Base-by-base conservation (phyloP, 768 basidiomycete genomes). In the Pisolithus tinctorius region DNA sequence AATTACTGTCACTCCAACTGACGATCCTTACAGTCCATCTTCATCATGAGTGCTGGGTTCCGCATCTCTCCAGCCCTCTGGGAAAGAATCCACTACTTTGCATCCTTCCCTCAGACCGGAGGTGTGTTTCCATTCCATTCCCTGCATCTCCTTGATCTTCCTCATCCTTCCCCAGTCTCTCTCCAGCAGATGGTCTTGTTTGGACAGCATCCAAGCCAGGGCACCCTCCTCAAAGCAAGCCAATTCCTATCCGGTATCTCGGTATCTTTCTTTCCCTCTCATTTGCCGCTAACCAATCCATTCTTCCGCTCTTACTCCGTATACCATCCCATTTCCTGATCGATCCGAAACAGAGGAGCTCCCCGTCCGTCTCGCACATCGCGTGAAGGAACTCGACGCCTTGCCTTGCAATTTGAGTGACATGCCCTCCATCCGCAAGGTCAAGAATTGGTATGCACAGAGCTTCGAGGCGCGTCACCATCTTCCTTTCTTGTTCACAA, bases 391-490 rank as follows among this genome's bases (percentile, higher is more conserved):
- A 69, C 81, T 99, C 27, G 93, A 97, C 58, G 83, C 89, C 58
- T 78, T 99, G 4, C 96, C 96, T 0, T 89, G 97, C 69, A 87
- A 90, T 50, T 77, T 99, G 47, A 85, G 84, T 60, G 80, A 80
- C 43, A 96, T 96, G 95, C 83, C 86, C 0, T 88, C 87, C 37
- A 97, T 99, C 57, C 81, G 83, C 52, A 93, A 89, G 64, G 90
- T 99, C 53, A 94, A 93, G 73, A 86, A 95, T 62, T 99, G 96
- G 96, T 99, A 99, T 68, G 95, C 95, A 0, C 92, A 98, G 73
- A 92, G 89, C 14, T 98, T 99, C 67, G 90, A 98, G 80, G 95
- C 94, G 48, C 47, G 83, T 71, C 30, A 49, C 23, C 30, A 49
- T 20, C 47, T 44, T 47, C 34, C 20, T 23, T 17, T 44, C 44